These are phyloP conservation scores for Sonneratia caseolaris DNA, from an alignment of 345 rosid species.

Conservation along the genomic window DNA sequence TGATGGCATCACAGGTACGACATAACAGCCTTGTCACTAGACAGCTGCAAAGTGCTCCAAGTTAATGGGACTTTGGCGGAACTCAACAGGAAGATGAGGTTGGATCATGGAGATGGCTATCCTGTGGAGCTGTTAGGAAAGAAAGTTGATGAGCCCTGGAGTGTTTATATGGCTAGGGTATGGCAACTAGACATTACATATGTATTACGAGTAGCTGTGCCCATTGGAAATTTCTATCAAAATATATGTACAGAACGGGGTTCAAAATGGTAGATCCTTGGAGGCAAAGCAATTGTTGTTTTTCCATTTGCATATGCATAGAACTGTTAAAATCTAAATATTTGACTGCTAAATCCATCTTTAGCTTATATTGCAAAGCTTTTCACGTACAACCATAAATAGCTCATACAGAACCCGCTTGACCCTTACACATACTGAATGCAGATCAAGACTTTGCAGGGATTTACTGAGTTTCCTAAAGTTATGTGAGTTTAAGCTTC, in stretches of 20 bases:
- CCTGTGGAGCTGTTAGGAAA: constrained; percentile 19
- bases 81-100: constrained; percentile 21
- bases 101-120: constrained; percentile 7
- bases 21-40: constrained; percentile 15
- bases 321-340: too few relatives aligned
- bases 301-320: too few relatives aligned
- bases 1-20: constrained; percentile 17
- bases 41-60: constrained; percentile 20
- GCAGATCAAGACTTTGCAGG: too few relatives aligned
- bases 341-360: constrained; percentile 30
- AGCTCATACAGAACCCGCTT: too few relatives aligned
- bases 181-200: background rate
- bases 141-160: constrained; percentile 25
- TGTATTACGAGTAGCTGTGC: background rate
- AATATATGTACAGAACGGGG: background rate
- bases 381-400: too few relatives aligned
- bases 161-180: constrained; percentile 16
- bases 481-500: background rate
- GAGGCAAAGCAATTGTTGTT: background rate
- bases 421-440: too few relatives aligned
- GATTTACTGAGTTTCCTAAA: background rate
- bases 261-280: background rate
- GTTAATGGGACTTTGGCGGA: constrained; percentile 20
- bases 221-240: background rate
- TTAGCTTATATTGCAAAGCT: constrained; percentile 36